Evolutionary conservation across 768 basidiomycete genomes (phyloP).

Genomic region (Phanerochaete carnosa): DNA sequence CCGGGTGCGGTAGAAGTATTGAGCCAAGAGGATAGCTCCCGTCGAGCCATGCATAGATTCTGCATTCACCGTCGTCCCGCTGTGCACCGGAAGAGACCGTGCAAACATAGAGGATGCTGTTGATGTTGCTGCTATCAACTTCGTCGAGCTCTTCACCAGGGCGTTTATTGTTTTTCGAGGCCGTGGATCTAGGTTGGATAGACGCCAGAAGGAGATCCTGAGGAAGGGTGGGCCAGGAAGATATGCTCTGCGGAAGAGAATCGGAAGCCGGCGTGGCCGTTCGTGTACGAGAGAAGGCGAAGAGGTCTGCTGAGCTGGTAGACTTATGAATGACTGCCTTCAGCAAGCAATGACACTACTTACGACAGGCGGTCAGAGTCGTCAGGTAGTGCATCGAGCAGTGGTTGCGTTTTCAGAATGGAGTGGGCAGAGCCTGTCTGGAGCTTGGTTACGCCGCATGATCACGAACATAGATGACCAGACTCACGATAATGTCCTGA

Average conservation of each 20-base stretch:
- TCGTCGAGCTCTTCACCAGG: slow-evolving; percentile 37
- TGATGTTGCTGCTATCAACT: slow-evolving; percentile 47
- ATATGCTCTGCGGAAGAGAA: slow-evolving; percentile 53
- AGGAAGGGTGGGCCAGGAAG: slow-evolving; percentile 66
- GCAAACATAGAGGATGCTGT: slow-evolving; percentile 46
- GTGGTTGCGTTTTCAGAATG: slow-evolving; percentile 62
- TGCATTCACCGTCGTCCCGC: slow-evolving; percentile 31
- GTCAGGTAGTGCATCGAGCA: slow-evolving; percentile 68
- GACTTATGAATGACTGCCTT: not conserved
- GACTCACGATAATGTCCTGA: slow-evolving; percentile 56
- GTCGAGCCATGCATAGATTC: slow-evolving; percentile 65
- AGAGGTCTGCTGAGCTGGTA: slow-evolving; percentile 49
- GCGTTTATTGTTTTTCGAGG: slow-evolving; percentile 26
- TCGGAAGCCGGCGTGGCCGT: slow-evolving; percentile 34
- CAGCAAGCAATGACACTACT: slow-evolving; percentile 22
- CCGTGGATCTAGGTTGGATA: slow-evolving; percentile 41
- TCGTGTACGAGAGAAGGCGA: slow-evolving; percentile 63
- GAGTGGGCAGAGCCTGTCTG: slow-evolving; percentile 81
- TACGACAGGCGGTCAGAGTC: slow-evolving; percentile 67
- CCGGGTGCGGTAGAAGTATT: slow-evolving; percentile 35
- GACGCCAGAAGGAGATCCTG: slow-evolving; percentile 56
- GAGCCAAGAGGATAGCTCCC: slow-evolving; percentile 70
- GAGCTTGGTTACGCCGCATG: not conserved
- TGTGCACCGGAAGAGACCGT: slow-evolving; percentile 48
- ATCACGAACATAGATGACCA: not conserved